Evolutionary conservation across 2,329 filamentous ascomycete genomes (phyloP), one percentile per base, ranked within the genome.

Genomic region (Neobulgaria alba): DNA sequence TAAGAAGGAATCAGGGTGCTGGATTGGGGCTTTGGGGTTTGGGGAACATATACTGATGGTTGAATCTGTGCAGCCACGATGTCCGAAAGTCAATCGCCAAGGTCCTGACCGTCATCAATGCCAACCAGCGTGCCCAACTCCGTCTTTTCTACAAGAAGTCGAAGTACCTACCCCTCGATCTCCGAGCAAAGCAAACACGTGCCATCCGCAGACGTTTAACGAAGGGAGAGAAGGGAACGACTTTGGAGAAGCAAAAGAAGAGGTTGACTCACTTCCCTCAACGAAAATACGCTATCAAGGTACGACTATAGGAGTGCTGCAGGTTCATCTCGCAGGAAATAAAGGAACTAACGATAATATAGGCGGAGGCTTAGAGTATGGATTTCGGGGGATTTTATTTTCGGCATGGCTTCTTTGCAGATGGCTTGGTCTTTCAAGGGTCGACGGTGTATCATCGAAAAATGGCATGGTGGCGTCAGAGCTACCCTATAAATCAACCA

Each of bases 61-160:
- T 16, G 52, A 41, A 45, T 44, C 14, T 52, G 23, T 57, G 58
- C 61, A 95, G 89, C 73, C 87, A 95, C 77, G 93, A 98, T 70
- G 79, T 98, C 68, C 89, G 92, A 78, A 98, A 98, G 81, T 95
- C 89, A 57, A 95, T 98, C 72, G 93, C 92, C 65, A 89, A 90
- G 66, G 86, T 95, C 72, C 82, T 98, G 63, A 98, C 92, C 70
- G 79, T 98, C 75, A 95, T 98, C 82, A 98, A 96, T 80, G 84
- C 88, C 72, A 96, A 94, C 81, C 92, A 98, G 78, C 85, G 93
- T 69, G 77, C 87, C 58, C 89, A 96, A 75, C 87, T 98, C 63
- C 88, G 89, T 62, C 78, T 96, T 58, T 96, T 96, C 85, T 98
- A 98, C 82, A 93, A 95, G 80, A 85, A 84, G 82, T 96, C 96